phyloP scores from a whole-genome alignment of 2,329 filamentous ascomycete genomes.

The Phyllosticta paracitricarpa region DNA sequence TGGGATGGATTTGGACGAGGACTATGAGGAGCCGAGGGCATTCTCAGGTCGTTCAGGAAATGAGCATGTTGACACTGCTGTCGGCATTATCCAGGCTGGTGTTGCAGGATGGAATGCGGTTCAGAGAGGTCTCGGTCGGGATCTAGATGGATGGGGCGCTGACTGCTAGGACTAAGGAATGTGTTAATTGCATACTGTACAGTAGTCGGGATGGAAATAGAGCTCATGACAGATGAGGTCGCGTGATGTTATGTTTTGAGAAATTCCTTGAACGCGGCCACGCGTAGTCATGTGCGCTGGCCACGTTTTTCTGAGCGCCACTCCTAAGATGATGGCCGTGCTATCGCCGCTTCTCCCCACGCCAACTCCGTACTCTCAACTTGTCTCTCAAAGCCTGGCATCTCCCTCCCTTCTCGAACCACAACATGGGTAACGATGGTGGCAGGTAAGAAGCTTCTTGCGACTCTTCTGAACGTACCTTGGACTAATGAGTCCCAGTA shows the following conservation, averaged over 20 bases:
- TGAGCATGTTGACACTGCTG: constrained; percentile 21
- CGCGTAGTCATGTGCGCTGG: background rate
- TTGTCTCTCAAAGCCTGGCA: background rate
- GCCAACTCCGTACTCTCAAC: background rate
- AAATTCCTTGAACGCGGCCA: background rate
- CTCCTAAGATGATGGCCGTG: background rate
- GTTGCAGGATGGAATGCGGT: constrained; percentile 12
- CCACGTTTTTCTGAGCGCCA: background rate
- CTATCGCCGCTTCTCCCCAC: background rate
- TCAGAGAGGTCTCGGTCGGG: constrained; percentile 3
- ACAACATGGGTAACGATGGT: constrained; percentile 87
- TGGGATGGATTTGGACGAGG: constrained; percentile 29
- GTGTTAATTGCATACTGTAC: background rate
- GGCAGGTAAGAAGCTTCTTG: constrained; percentile 47
- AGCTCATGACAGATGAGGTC: background rate
- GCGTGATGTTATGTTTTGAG: background rate
- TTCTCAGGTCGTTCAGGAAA: constrained; percentile 23
- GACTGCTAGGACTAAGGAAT: constrained; percentile 1
- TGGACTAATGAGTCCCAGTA: constrained; percentile 39
- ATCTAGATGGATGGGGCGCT: constrained; percentile 8
- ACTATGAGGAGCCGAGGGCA: constrained; percentile 36
- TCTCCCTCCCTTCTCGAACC: background rate
- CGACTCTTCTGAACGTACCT: background rate
- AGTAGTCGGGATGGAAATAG: background rate
- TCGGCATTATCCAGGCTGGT: constrained; percentile 24